Evolutionary conservation across 371 early-diverging fungal genomes (phyloP).

Genomic region (Nematocida sp.): DNA sequence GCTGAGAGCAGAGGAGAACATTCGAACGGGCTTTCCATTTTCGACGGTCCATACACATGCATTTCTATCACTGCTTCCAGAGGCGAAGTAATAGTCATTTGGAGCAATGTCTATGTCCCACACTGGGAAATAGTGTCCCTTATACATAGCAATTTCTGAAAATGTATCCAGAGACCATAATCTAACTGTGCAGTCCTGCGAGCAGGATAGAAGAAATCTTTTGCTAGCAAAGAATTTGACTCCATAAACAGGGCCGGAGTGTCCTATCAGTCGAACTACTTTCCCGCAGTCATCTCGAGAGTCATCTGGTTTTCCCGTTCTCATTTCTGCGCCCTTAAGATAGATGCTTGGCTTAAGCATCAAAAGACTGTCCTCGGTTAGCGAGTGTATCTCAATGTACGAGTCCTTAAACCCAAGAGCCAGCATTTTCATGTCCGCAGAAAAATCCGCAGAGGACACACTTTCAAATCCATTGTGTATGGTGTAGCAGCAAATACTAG

Average conservation of each 20-base stretch:
- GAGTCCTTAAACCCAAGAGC: slow-evolving; percentile 66
- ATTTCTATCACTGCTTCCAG: slow-evolving; percentile 87
- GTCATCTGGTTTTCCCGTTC: slow-evolving; percentile 59
- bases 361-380: slow-evolving; percentile 63
- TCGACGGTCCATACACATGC: slow-evolving; percentile 90
- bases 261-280: slow-evolving; percentile 75
- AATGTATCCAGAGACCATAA: slow-evolving; percentile 87
- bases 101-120: slow-evolving; percentile 87
- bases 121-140: slow-evolving; percentile 91
- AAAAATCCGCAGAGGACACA: slow-evolving; percentile 64
- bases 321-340: slow-evolving; percentile 56
- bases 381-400: slow-evolving; percentile 65
- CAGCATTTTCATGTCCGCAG: slow-evolving; percentile 59
- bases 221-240: slow-evolving; percentile 80
- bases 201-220: slow-evolving; percentile 79
- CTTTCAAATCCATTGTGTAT: slow-evolving; percentile 83
- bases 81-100: slow-evolving; percentile 87
- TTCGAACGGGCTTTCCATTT: slow-evolving; percentile 82
- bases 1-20: slow-evolving; percentile 90
- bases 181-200: slow-evolving; percentile 87
- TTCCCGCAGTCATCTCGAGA: slow-evolving; percentile 63
- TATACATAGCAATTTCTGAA: slow-evolving; percentile 81
- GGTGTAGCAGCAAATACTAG: slow-evolving; percentile 89
- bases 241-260: slow-evolving; percentile 88
- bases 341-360: slow-evolving; percentile 64